Base-by-base conservation (phyloP, 2,329 filamentous ascomycete genomes). In the Clathrospora elynae region DNA sequence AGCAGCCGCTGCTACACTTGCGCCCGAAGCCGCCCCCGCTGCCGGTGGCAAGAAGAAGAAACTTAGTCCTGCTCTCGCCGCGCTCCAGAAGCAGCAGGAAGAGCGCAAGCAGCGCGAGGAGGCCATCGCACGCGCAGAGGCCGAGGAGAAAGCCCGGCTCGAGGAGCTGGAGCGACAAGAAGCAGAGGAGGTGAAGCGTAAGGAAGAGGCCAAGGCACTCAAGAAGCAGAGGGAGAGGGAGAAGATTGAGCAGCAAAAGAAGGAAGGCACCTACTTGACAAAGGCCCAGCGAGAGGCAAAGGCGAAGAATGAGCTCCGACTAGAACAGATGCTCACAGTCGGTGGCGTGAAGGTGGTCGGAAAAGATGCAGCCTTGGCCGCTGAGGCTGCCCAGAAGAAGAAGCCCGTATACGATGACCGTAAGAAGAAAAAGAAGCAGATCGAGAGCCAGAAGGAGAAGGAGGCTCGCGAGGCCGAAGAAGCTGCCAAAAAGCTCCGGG, bases 171-270 rank as follows among this genome's bases (percentile, higher is more conserved):
- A 88, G 66, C 77, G 78, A 33, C 68, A 73, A 38, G 80, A 78
- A 25, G 82, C 77, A 6, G 89, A 92, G 68, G 88, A 91, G 61
- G 69, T 74, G 43, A 83, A 84, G 73, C 79, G 78, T 44, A 84
- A 76, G 54, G 87, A 88, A 61, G 89, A 92, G 64, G 83, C 84
- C 36, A 88, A 83, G 71, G 83, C 84, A 2, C 73, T 83, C 29
- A 92, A 88, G 78, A 93, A 92, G 77, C 87, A 90, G 62, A 90
- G 83, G 67, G 89, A 95, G 62, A 92, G 88, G 76, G 87, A 91
- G 70, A 88, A 82, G 71, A 85, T 92, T 48, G 89, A 93, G 66
- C 86, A 92, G 73, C 81, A 90, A 42, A 93, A 92, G 80, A 89
- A 87, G 70, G 88, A 90, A 68, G 89, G 89, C 68, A 92, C 89